Evolutionary conservation across 1,139 yeast genomes (phyloP).

Genomic region (Blastobotrys capitulatus): DNA sequence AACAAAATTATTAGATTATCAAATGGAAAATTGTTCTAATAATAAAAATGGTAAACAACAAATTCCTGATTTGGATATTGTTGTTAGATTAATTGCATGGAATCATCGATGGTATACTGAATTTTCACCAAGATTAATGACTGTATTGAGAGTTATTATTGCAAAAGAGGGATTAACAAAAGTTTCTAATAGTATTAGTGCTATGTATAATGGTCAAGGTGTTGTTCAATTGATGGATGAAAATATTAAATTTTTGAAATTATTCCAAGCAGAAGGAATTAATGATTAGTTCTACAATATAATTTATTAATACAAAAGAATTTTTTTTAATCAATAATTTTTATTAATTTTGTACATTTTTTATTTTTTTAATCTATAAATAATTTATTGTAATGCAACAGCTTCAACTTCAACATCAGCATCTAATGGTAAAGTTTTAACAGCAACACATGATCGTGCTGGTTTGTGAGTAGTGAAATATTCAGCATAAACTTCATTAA

Average conservation of each 20-base stretch:
- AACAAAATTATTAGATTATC: slow-evolving; percentile 65
- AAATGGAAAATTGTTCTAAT: slow-evolving; percentile 32
- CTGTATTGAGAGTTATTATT: slow-evolving; percentile 54
- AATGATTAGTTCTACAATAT: slow-evolving; percentile 5
- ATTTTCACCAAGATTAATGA: slow-evolving; percentile 64
- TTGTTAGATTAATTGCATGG: slow-evolving; percentile 83
- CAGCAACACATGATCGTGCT: slow-evolving; percentile 95
- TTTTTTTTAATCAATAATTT: background rate
- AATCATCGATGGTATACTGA: slow-evolving; percentile 96
- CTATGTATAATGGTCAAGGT: slow-evolving; percentile 62
- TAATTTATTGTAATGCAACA: slow-evolving; percentile 12
- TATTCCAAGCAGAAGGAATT: slow-evolving; percentile 33
- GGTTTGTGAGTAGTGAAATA: slow-evolving; percentile 82
- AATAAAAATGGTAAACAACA: slow-evolving; percentile 17
- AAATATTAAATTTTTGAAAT: slow-evolving; percentile 45
- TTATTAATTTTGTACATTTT: background rate
- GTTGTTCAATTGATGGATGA: slow-evolving; percentile 56
- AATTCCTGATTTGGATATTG: slow-evolving; percentile 47
- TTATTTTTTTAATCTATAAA: background rate
- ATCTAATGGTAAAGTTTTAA: slow-evolving; percentile 65
- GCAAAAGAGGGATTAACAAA: slow-evolving; percentile 75
- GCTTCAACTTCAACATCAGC: slow-evolving; percentile 15
- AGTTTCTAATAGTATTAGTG: slow-evolving; percentile 69
- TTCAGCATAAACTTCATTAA: slow-evolving; percentile 77
- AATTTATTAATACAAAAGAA: background rate